Percentiles rank a stretch among this genome's conserved stretches.
Conservation (phyloP, 192 early-diverging fungal species). For the Coemansia sp. region DNA sequence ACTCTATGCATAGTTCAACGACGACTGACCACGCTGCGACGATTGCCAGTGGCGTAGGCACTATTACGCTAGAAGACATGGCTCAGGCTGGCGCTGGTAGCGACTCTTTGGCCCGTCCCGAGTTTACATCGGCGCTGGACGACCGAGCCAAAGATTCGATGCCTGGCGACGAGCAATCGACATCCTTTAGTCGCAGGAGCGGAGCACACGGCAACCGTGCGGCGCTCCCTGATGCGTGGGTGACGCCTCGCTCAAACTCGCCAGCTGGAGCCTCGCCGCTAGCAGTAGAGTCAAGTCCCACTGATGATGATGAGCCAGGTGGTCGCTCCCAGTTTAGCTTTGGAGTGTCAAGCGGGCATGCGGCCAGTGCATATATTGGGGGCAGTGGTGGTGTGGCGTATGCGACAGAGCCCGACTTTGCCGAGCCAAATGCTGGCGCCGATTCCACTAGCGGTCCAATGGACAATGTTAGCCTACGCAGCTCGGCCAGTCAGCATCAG, state of each 20-base stretch:
- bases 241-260: neutral
- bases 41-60: slow-evolving; percentile 23
- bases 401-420: neutral
- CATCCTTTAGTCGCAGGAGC: neutral
- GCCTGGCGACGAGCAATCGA: neutral
- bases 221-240: slow-evolving; percentile 6
- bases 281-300: neutral
- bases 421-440: too few relatives aligned
- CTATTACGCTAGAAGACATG: slow-evolving; percentile 37
- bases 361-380: neutral
- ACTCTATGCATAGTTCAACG: slow-evolving; percentile 4
- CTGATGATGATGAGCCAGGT: neutral
- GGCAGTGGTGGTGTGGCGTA: neutral
- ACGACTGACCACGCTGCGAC: slow-evolving; percentile 12
- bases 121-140: neutral
- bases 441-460: neutral
- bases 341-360: neutral
- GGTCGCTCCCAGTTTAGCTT: neutral
- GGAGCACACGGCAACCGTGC: neutral
- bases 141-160: neutral
- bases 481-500: neutral
- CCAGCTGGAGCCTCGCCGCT: neutral
- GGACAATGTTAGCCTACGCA: neutral
- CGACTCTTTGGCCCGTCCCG: neutral
- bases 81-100: slow-evolving; percentile 14